Percentiles rank a stretch among this genome's conserved stretches.
Conservation (phyloP, 2,329 filamentous ascomycete species). For the Botrytis squamosa region DNA sequence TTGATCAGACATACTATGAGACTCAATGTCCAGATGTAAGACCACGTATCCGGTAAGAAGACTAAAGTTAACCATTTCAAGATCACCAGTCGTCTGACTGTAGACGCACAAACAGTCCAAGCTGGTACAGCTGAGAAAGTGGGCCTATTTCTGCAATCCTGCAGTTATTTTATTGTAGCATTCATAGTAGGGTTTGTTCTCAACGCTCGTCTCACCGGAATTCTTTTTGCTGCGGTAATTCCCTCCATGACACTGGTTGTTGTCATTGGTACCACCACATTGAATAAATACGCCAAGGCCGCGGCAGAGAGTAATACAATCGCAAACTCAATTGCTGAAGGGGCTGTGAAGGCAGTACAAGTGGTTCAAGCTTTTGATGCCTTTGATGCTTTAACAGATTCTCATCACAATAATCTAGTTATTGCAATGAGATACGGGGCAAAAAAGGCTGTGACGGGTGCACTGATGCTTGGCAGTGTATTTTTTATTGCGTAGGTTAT, state of each 20-base stretch:
- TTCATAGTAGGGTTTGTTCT: conserved; percentile 60
- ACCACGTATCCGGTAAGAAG: background rate
- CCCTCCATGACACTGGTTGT: conserved; percentile 44
- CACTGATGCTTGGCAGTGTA: conserved; percentile 41
- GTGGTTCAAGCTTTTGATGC: background rate
- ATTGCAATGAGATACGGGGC: conserved; percentile 46
- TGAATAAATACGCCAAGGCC: background rate
- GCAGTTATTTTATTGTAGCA: conserved; percentile 59
- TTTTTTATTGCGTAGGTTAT: background rate
- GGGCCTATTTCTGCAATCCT: conserved; percentile 53
- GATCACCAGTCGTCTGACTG: conserved; percentile 53
- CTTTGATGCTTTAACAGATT: conserved; percentile 44
- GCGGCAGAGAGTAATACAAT: background rate
- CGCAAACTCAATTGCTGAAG: background rate
- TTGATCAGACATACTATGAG: conserved; percentile 54
- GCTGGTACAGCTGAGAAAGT: conserved; percentile 60
- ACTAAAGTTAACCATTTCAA: conserved; percentile 49
- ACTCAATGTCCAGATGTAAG: conserved; percentile 50
- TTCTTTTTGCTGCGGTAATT: conserved; percentile 51
- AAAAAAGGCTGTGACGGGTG: conserved; percentile 49
- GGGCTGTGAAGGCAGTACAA: background rate
- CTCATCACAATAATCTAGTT: conserved; percentile 48
- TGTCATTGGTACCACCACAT: background rate
- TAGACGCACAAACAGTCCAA: conserved; percentile 57
- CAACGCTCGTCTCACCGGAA: conserved; percentile 54